These are phyloP conservation scores for Pisolithus microcarpus DNA, from an alignment of 768 basidiomycete species.

Conservation along the genomic window DNA sequence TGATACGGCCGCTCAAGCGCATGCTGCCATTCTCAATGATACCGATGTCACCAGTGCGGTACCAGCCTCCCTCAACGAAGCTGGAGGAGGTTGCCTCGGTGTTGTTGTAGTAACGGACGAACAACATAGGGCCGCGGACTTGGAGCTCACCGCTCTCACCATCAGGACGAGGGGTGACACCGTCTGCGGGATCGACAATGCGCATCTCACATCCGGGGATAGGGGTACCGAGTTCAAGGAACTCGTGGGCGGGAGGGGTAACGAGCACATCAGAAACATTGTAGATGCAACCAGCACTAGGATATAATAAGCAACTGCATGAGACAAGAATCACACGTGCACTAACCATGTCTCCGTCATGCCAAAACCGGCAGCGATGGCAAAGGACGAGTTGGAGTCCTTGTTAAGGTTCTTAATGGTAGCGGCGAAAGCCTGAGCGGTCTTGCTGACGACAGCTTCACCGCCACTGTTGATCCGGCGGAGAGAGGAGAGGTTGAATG, in stretches of 20 bases:
- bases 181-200: constrained; percentile 24
- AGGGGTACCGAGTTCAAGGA: constrained; percentile 32
- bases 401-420: constrained; percentile 23
- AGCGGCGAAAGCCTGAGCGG: constrained; percentile 32
- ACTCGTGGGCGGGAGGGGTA: constrained; percentile 21
- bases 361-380: constrained; percentile 28
- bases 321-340: neutral
- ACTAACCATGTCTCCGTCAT: constrained; percentile 38
- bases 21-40: constrained; percentile 29
- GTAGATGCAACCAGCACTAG: constrained; percentile 36
- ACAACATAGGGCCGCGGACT: constrained; percentile 34
- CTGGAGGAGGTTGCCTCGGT: constrained; percentile 38
- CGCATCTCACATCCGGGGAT: constrained; percentile 30
- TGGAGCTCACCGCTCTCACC: constrained; percentile 34
- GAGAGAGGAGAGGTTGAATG: constrained; percentile 29
- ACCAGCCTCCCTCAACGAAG: constrained; percentile 47
- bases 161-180: constrained; percentile 19
- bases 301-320: neutral
- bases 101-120: constrained; percentile 44
- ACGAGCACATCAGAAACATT: constrained; percentile 22
- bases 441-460: constrained; percentile 34
- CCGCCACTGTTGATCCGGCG: constrained; percentile 36
- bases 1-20: constrained; percentile 33
- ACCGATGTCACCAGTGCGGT: constrained; percentile 52
- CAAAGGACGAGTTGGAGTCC: constrained; percentile 8